Conservation (phyloP, 208 protist genomes). For the Trypanosoma conorhini region DNA sequence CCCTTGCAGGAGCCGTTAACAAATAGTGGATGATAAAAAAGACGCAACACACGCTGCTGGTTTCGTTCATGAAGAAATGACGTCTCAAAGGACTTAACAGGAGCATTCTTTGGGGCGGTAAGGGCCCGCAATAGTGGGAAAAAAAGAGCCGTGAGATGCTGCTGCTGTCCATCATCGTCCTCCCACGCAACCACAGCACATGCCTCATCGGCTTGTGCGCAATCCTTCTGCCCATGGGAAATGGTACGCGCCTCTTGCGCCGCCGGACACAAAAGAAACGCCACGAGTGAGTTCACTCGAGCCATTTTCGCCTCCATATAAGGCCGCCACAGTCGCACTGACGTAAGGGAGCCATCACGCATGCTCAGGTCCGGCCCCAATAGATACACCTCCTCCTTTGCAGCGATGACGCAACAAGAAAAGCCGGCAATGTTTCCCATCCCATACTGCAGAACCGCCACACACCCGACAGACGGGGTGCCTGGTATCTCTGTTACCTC, state of each 20-base stretch:
- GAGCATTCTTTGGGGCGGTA: not conserved
- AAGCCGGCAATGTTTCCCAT: conserved; percentile 32
- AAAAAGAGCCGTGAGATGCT: conserved; percentile 43
- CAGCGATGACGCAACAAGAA: conserved; percentile 52
- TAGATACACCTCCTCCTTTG: conserved; percentile 49
- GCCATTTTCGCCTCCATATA: conserved; percentile 2
- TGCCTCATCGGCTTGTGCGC: conserved; percentile 16
- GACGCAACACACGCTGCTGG: conserved; percentile 42
- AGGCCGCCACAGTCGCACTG: conserved; percentile 48
- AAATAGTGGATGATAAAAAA: conserved; percentile 52
- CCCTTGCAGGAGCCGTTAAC: conserved; percentile 16
- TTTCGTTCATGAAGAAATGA: conserved; percentile 28
- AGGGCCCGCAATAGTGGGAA: conserved; percentile 37
- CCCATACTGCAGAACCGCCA: conserved; percentile 45
- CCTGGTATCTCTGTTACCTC: conserved; percentile 74
- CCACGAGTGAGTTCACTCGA: conserved; percentile 25
- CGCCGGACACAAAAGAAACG: conserved; percentile 22
- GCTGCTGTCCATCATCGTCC: conserved; percentile 16
- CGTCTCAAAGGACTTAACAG: conserved; percentile 20
- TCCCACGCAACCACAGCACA: conserved; percentile 51
- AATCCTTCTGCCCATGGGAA: not conserved
- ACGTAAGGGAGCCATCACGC: conserved; percentile 40
- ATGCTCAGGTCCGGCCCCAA: conserved; percentile 54
- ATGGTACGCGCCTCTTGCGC: not conserved
- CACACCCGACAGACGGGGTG: conserved; percentile 63